These are phyloP conservation scores for Dictyostelium discoideum DNA, from an alignment of 78 protist genomes.

Conservation along the genomic window DNA sequence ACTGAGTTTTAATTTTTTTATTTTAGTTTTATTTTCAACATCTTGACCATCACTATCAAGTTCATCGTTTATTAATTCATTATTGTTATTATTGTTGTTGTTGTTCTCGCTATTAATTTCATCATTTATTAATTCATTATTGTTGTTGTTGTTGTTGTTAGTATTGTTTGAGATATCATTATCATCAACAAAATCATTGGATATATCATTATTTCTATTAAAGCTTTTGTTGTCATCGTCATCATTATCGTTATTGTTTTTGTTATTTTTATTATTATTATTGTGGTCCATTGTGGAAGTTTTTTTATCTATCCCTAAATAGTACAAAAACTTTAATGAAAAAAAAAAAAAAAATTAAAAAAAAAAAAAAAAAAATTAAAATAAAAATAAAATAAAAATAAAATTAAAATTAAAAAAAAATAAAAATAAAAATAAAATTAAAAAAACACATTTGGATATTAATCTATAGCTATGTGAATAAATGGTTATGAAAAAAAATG, in stretches of 20 bases:
- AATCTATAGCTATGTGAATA: not conserved
- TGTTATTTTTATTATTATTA: not conserved
- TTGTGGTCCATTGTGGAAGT: not conserved
- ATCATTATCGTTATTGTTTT: not conserved
- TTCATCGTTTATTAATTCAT: not conserved
- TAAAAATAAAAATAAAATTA: not conserved
- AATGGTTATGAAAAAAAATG: not conserved
- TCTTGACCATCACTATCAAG: not conserved
- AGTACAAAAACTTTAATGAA: not conserved
- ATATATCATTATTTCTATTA: no score
- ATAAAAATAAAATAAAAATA: not conserved
- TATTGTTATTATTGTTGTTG: not conserved
- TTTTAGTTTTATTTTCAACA: not conserved
- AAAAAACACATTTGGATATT: not conserved
- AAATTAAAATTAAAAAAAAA: not conserved
- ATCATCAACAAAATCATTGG: not conserved
- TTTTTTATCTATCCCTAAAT: conserved; percentile 11
- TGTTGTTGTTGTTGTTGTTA: not conserved
- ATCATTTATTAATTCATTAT: not conserved
- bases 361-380: not conserved
- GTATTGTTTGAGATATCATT: not conserved
- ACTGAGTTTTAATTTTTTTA: not conserved
- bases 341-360: not conserved
- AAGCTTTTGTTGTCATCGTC: not conserved
- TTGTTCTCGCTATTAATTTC: not conserved